Evolutionary conservation across 1,139 yeast species (phyloP).

Genomic region (Eremothecium coryli): DNA sequence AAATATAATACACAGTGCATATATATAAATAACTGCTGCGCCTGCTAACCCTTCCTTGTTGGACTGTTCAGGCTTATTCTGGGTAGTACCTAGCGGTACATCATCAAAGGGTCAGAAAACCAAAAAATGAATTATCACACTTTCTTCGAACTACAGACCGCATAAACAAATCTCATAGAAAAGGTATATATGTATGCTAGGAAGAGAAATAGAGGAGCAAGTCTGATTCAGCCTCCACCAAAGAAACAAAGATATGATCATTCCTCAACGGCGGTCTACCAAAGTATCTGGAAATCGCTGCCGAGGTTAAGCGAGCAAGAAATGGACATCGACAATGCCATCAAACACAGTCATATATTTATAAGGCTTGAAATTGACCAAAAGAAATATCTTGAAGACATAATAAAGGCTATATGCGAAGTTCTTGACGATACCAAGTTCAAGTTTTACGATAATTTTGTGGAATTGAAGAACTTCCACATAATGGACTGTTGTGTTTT

Average conservation of each 20-base stretch:
- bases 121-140: no score
- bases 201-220: constrained; percentile 1
- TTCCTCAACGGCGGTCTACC: constrained; percentile 6
- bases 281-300: constrained; percentile 22
- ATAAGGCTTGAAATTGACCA: constrained; percentile 8
- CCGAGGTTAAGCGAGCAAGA: constrained; percentile 16
- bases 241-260: constrained; percentile 4
- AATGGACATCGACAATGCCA: constrained; percentile 10
- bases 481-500: constrained; percentile 21
- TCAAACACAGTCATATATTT: constrained; percentile 18
- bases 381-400: not conserved
- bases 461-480: constrained; percentile 14
- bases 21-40: constrained; percentile 1
- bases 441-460: constrained; percentile 1
- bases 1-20: not conserved
- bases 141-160: no score
- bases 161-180: no score
- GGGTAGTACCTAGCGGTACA: no score
- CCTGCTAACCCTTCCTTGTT: not conserved
- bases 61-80: no score
- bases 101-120: no score
- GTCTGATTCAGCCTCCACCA: not conserved
- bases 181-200: constrained; percentile 1
- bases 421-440: constrained; percentile 2
- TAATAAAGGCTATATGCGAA: constrained; percentile 1